Evolutionary conservation across 768 basidiomycete species (phyloP), one percentile per base, ranked within the genome.

Genomic region (Hericium coralloides): DNA sequence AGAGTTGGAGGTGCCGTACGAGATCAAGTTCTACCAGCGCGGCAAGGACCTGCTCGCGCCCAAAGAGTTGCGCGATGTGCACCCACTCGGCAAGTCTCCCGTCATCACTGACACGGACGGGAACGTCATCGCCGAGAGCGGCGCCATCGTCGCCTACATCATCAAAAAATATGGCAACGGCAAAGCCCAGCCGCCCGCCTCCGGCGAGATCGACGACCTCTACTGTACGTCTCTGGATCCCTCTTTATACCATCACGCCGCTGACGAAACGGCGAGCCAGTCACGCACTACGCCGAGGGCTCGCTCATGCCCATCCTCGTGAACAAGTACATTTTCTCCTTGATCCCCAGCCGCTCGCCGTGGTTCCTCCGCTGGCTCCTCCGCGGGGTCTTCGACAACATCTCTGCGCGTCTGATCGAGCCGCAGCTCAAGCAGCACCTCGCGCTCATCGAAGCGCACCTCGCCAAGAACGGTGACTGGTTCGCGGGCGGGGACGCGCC

Each of bases 91-190:
- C 23, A 79, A 75, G 59, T 67, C 74, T 3, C 79, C 78, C 17
- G 69, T 79, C 52, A 76, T 79, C 43, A 76, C 73, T 3, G 75
- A 78, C 60, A 76, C 73, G 2, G 75, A 78, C 60, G 77, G 73
- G 15, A 72, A 73, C 18, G 55, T 75, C n/a, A 72, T 68, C 3
- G 56, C 75, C 8, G 74, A 75, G 63, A 74, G 77, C 58, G 72
- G 72, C 25, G 76, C 76, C 17, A 77, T 78, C 41, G 65, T 76
- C 55, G 76, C 76, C 43, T 79, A 78, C 58, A 55, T 79, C 50
- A 71, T 79, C 47, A 58, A 65, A 25, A 74, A 73, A 59, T 77
- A 72, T 52, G 74, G 72, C n/a, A 68, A 66, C 36, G 66, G 59
- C 17, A 62, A 64, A 26, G 25, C 62, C 60, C 14, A 61, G 55